Base-by-base conservation (phyloP, 805 yeast species). In the Yarrowia sp. region DNA sequence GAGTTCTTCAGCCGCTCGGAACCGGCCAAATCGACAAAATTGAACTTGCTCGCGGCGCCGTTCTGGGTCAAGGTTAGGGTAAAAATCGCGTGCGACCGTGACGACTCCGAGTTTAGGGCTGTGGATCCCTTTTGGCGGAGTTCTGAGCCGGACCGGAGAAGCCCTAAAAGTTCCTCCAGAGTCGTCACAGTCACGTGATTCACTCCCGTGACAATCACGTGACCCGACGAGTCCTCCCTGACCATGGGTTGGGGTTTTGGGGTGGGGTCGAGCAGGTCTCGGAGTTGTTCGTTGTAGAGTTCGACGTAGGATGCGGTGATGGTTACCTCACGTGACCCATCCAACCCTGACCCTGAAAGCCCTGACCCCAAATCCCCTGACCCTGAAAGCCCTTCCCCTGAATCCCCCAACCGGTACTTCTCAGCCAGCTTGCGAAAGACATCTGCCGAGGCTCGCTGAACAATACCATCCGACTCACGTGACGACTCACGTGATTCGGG, bases 81-180 rank as follows among this genome's bases (percentile, higher is more conserved):
- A 65, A 87, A 79, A 1, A 87, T 83, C 0, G 93, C 90, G 68
- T 87, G 94, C 0, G 91, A 86, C 66, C 94, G 76, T 0, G 90
- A 84, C 36, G 90, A 85, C n/a, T 76, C 72, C 18, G 80, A 82
- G 71, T 87, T 88, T 80, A 85, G 80, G 36, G 78, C 77, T 0
- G 93, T 87, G 7, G 85, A 69, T 0, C 88, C 90, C 0, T 87
- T 83, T 6, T 85, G 81, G 61, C 93, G 74, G 16, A 51, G 75
- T 72, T 64, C 63, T 55, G 82, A 81, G 0, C 92, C 93, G 21
- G 68, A 64, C 2, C 66, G 65, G 63, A 87, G 72, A 14, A 74
- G 72, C 14, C 66, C 68, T 21, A 73, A 66, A 36, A 87, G 78
- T 12, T 82, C 84, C 0, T 72, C 73, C 38, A 74, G 78, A 21